These are phyloP conservation scores for Lachancea fermentati DNA, from an alignment of 805 yeast species.

Conservation along the genomic window DNA sequence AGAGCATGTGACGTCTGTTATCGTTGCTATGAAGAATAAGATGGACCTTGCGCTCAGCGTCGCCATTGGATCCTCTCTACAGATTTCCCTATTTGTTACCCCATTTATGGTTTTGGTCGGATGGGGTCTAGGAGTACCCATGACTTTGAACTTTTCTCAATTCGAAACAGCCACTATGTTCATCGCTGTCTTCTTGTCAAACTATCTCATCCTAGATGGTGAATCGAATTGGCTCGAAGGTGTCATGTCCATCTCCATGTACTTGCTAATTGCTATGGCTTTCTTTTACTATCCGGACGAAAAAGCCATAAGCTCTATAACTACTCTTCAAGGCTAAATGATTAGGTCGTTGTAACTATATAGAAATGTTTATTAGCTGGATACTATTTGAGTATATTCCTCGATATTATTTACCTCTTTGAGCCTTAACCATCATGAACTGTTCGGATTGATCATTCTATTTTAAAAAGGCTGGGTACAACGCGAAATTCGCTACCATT, in stretches of 20 bases:
- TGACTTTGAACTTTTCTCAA: slow-evolving; percentile 86
- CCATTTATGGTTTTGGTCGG: slow-evolving; percentile 93
- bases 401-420: neutral
- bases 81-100: slow-evolving; percentile 90
- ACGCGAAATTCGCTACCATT: neutral
- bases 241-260: slow-evolving; percentile 82
- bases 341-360: neutral
- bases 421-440: neutral
- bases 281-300: slow-evolving; percentile 81
- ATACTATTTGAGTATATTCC: neutral
- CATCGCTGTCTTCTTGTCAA: slow-evolving; percentile 81
- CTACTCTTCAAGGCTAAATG: neutral
- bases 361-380: neutral
- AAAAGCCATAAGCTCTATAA: slow-evolving; percentile 12
- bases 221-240: slow-evolving; percentile 98
- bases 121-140: slow-evolving; percentile 87
- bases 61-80: slow-evolving; percentile 93
- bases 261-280: slow-evolving; percentile 80
- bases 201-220: slow-evolving; percentile 85
- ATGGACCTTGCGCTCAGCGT: slow-evolving; percentile 98
- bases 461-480: neutral
- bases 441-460: neutral
- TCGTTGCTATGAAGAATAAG: slow-evolving; percentile 91
- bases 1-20: slow-evolving; percentile 94
- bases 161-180: slow-evolving; percentile 92